Evolutionary conservation across 2,329 filamentous ascomycete genomes (phyloP).

Genomic region (Claviceps digitariae): DNA sequence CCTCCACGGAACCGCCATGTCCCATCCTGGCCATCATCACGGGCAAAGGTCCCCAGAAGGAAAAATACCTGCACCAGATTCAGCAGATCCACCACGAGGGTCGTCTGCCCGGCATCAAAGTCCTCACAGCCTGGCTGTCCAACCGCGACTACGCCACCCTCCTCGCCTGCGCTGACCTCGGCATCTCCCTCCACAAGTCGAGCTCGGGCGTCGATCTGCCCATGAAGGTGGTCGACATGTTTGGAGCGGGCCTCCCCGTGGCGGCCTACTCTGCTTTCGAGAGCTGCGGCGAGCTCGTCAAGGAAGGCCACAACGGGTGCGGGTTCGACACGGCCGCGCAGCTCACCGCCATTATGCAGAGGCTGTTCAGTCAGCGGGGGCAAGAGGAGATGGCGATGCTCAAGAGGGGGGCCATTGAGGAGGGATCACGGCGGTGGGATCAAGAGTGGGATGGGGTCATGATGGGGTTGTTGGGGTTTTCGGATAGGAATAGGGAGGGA

Average conservation of each 20-base stretch:
- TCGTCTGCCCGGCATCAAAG: conserved; percentile 54
- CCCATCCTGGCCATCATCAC: conserved; percentile 88
- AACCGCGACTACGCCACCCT: conserved; percentile 74
- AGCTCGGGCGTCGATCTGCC: conserved; percentile 91
- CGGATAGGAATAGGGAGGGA: conserved; percentile 3
- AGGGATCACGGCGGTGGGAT: conserved; percentile 73
- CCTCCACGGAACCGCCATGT: conserved; percentile 28
- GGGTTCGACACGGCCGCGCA: conserved; percentile 65
- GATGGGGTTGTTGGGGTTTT: conserved; percentile 51
- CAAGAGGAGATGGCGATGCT: conserved; percentile 43
- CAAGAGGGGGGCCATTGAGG: conserved; percentile 55
- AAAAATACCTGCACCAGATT: conserved; percentile 58
- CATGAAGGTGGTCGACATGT: conserved; percentile 99
- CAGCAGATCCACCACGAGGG: conserved; percentile 43
- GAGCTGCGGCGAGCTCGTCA: conserved; percentile 83
- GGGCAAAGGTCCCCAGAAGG: conserved; percentile 78
- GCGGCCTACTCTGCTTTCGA: conserved; percentile 75
- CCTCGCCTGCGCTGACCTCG: conserved; percentile 74
- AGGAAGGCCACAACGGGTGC: conserved; percentile 70
- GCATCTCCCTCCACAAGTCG: conserved; percentile 83
- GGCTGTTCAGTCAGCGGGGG: conserved; percentile 44
- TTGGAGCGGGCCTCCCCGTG: conserved; percentile 84
- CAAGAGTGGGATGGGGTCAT: conserved; percentile 85
- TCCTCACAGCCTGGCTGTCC: conserved; percentile 75
- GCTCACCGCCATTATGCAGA: conserved; percentile 46